A percentile compares a stretch with the other conserved stretches of the same genome.
Conservation (phyloP, 257 asterid genomes). For the Orobanche coerulescens region DNA sequence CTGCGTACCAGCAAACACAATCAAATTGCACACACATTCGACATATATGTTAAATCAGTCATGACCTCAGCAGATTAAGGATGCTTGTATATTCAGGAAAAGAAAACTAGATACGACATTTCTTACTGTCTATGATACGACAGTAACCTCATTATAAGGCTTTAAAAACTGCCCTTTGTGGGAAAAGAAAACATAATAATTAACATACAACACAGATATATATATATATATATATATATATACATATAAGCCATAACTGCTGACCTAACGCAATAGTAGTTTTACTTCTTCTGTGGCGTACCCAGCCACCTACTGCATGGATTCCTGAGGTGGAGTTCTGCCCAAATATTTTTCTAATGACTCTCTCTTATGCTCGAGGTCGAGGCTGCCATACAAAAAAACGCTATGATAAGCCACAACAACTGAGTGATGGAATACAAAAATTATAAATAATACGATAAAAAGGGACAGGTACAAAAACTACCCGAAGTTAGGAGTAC, state of each 20-base stretch:
- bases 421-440: background rate
- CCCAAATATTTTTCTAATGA: constrained; percentile 86
- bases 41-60: background rate
- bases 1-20: constrained; percentile 9
- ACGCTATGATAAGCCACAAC: constrained; percentile 3
- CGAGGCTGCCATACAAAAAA: constrained; percentile 65
- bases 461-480: too few relatives aligned
- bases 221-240: background rate
- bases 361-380: constrained; percentile 86
- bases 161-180: constrained; percentile 15
- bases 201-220: too few relatives aligned
- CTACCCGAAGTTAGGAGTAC: too few relatives aligned
- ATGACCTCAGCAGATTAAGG: constrained; percentile 15
- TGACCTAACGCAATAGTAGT: background rate
- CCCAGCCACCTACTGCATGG: constrained; percentile 45
- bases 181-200: background rate
- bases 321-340: constrained; percentile 43
- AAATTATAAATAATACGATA: background rate
- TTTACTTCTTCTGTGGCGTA: constrained; percentile 18
- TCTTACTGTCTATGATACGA: constrained; percentile 10
- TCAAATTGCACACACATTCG: background rate
- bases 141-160: background rate
- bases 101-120: constrained; percentile 16
- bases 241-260: constrained; percentile 7
- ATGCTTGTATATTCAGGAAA: constrained; percentile 17